phyloP scores from a whole-genome alignment of 176 grass and related monocot species.

The Aegilops tauschii region DNA sequence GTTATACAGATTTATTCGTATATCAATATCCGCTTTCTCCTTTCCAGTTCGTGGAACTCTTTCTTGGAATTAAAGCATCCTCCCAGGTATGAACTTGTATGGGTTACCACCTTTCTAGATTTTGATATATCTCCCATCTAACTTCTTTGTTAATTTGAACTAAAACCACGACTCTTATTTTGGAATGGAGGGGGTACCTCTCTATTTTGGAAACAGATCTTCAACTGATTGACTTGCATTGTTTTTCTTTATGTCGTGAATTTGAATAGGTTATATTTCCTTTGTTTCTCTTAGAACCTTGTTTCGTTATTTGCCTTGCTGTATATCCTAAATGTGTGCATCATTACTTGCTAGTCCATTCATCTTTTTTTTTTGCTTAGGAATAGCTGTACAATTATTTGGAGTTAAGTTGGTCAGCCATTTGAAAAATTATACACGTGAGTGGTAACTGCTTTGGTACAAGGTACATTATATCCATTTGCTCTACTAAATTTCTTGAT shows the following conservation, averaged over 20 bases:
- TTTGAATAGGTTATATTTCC: not conserved
- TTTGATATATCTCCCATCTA: conserved; percentile 6
- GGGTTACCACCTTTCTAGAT: not conserved
- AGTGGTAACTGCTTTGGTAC: not conserved
- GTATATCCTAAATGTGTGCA: not conserved
- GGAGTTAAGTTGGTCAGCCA: not conserved
- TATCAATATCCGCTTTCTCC: conserved; percentile 30
- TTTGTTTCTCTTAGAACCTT: not conserved
- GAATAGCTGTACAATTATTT: not conserved
- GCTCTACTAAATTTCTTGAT: not conserved
- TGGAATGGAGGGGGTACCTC: too few relatives aligned
- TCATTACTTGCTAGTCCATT: not conserved
- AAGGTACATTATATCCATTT: not conserved
- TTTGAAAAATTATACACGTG: not conserved
- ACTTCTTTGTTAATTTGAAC: not conserved
- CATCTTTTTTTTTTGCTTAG: not conserved
- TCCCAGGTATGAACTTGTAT: conserved; percentile 38
- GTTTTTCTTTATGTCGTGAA: not conserved
- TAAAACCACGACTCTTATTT: too few relatives aligned
- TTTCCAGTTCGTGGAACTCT: conserved; percentile 90
- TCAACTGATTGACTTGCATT: not conserved
- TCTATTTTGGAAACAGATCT: not conserved
- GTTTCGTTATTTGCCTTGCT: not conserved
- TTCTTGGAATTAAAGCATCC: conserved; percentile 76
- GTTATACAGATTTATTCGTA: not conserved